Conservation (phyloP, 1,284 basidiomycete genomes). For the Wolfiporia cocos region DNA sequence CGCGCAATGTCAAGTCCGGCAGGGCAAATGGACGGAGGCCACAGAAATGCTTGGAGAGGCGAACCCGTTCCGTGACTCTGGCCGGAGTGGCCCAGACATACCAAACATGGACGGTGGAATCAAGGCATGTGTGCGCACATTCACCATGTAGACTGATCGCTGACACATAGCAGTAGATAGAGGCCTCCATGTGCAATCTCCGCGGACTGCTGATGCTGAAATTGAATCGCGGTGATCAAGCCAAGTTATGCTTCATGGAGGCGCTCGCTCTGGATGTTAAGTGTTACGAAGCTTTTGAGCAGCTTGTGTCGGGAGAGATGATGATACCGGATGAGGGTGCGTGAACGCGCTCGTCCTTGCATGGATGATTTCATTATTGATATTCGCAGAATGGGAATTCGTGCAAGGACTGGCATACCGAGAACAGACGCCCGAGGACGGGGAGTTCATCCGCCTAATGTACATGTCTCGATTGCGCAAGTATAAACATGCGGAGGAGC, state of each 20-base stretch:
- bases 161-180: slow-evolving; percentile 49
- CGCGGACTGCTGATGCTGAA: slow-evolving; percentile 93
- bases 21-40: slow-evolving; percentile 92
- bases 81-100: slow-evolving; percentile 57
- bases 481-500: slow-evolving; percentile 79
- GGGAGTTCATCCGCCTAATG: slow-evolving; percentile 85
- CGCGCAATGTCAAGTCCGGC: slow-evolving; percentile 89
- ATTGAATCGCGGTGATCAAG: slow-evolving; percentile 82
- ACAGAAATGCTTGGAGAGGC: slow-evolving; percentile 90
- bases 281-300: slow-evolving; percentile 94
- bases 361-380: slow-evolving; percentile 5
- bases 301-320: slow-evolving; percentile 90
- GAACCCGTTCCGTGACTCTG: slow-evolving; percentile 77
- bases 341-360: slow-evolving; percentile 8
- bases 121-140: slow-evolving; percentile 44
- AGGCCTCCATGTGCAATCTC: slow-evolving; percentile 93
- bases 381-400: slow-evolving; percentile 85
- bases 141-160: background rate
- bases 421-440: slow-evolving; percentile 82
- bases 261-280: slow-evolving; percentile 93
- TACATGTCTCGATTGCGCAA: slow-evolving; percentile 92
- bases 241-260: slow-evolving; percentile 93
- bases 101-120: slow-evolving; percentile 82
- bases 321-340: slow-evolving; percentile 88
- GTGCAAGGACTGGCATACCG: slow-evolving; percentile 80